A percentile compares a stretch with the other conserved stretches of the same genome.
These are phyloP conservation scores for Trichothecium roseum DNA, from an alignment of 2,329 filamentous ascomycete genomes.

Conservation along the genomic window DNA sequence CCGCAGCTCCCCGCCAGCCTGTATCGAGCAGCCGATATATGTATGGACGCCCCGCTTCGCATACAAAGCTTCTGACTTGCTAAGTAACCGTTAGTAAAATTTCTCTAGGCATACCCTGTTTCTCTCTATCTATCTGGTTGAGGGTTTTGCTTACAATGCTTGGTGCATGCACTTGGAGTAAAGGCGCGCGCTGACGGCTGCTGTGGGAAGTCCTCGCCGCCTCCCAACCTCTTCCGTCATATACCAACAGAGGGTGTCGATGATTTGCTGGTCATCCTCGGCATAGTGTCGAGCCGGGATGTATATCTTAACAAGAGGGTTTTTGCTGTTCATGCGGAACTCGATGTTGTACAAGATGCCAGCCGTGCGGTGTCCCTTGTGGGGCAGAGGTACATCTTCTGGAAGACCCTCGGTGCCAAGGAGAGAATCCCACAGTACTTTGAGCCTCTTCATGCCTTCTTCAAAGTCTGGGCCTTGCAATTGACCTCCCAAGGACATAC, in stretches of 20 bases:
- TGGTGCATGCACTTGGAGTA: conserved; percentile 1
- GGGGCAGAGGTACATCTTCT: conserved; percentile 8
- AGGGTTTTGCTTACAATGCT: conserved; percentile 1
- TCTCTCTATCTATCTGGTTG: no score
- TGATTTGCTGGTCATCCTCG: background rate
- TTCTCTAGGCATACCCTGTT: no score
- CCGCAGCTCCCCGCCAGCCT: no score
- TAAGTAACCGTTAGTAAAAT: no score
- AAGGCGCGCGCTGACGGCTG: background rate
- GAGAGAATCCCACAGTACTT: conserved; percentile 10
- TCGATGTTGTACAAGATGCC: conserved; percentile 24
- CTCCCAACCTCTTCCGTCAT: background rate
- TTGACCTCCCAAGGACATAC: conserved; percentile 13
- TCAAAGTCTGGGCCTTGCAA: conserved; percentile 4
- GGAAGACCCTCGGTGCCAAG: conserved; percentile 3
- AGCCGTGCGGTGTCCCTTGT: conserved; percentile 17
- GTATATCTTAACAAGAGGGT: conserved; percentile 19
- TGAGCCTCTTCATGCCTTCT: conserved; percentile 8
- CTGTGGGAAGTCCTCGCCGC: background rate
- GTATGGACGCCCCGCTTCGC: no score
- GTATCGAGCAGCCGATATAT: no score
- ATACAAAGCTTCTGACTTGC: no score
- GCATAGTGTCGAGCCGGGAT: conserved; percentile 23
- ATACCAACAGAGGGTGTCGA: background rate
- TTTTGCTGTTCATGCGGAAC: conserved; percentile 8